Evolutionary conservation across 2,329 filamentous ascomycete species (phyloP).

Genomic region (Xylogone sp.): DNA sequence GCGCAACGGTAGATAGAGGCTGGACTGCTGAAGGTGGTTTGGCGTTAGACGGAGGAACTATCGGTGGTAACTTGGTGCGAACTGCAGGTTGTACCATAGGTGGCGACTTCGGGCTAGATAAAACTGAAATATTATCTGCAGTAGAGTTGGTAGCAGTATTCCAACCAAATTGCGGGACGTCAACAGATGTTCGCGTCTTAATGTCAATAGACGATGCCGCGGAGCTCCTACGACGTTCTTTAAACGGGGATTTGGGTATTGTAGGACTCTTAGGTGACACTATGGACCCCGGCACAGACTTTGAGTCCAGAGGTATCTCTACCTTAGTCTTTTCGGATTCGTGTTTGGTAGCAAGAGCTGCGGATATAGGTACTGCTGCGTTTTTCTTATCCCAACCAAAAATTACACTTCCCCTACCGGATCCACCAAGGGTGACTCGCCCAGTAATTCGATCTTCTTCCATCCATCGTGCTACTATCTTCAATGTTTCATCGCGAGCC

Average conservation of each 20-base stretch:
- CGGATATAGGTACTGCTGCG: constrained; percentile 44
- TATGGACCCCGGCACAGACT: constrained; percentile 15
- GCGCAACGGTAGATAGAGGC: not conserved
- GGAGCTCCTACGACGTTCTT: constrained; percentile 18
- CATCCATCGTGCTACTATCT: constrained; percentile 62
- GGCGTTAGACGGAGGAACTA: no score
- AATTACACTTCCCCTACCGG: constrained; percentile 43
- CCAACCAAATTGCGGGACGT: constrained; percentile 22
- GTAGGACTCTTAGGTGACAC: constrained; percentile 23
- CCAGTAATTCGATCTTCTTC: constrained; percentile 58
- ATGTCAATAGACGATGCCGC: constrained; percentile 3
- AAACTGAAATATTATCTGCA: not conserved
- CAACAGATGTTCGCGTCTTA: constrained; percentile 3
- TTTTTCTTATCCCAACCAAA: constrained; percentile 59
- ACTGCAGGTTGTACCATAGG: not conserved
- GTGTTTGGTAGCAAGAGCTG: constrained; percentile 15
- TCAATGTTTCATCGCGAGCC: constrained; percentile 49
- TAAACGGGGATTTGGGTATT: constrained; percentile 14
- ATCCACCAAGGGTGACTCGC: constrained; percentile 41
- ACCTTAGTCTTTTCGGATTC: constrained; percentile 15
- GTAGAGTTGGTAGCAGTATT: not conserved
- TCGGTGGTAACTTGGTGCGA: no score
- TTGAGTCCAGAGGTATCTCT: constrained; percentile 17
- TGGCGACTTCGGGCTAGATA: not conserved
- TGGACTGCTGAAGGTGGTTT: no score